phyloP scores from a whole-genome alignment of 1,284 basidiomycete genomes.

The Ceratobasidium sp. region DNA sequence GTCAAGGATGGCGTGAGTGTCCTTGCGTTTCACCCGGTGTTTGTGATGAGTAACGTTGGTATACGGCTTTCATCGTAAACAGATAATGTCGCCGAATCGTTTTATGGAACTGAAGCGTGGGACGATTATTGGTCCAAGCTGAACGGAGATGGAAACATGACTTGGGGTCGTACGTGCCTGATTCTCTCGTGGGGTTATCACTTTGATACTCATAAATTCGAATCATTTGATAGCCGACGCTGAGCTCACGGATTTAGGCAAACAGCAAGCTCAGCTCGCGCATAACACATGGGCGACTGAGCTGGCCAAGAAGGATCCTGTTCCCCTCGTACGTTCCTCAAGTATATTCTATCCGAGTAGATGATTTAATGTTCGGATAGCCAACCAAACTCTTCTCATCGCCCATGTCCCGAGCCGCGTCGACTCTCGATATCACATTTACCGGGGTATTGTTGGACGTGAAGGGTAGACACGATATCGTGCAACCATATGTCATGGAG shows the following conservation, averaged over 20 bases:
- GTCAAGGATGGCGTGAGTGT: conserved; percentile 75
- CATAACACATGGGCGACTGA: conserved; percentile 74
- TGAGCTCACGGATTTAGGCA: conserved; percentile 40
- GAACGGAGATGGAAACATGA: conserved; percentile 77
- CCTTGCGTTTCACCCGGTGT: not conserved
- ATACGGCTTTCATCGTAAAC: conserved; percentile 9
- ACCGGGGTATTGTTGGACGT: conserved; percentile 57
- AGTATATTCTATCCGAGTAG: not conserved
- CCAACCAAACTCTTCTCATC: conserved; percentile 77
- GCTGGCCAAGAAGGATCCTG: conserved; percentile 51
- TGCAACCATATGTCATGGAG: conserved; percentile 66
- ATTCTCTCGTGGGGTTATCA: not conserved
- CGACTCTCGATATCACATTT: conserved; percentile 78
- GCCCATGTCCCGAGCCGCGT: conserved; percentile 79
- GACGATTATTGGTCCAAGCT: conserved; percentile 74
- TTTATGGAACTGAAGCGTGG: conserved; percentile 74
- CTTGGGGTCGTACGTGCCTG: conserved; percentile 79
- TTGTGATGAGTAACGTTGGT: not conserved
- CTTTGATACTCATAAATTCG: not conserved
- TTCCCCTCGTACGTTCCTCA: conserved; percentile 13
- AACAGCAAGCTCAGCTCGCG: conserved; percentile 57
- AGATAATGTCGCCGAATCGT: conserved; percentile 81
- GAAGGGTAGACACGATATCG: conserved; percentile 51
- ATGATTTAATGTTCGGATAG: conserved; percentile 56
- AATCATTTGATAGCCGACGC: conserved; percentile 67